Evolutionary conservation across 1,284 basidiomycete genomes (phyloP), one percentile per base, ranked within the genome.

Genomic region (Sporisorium exsertum): DNA sequence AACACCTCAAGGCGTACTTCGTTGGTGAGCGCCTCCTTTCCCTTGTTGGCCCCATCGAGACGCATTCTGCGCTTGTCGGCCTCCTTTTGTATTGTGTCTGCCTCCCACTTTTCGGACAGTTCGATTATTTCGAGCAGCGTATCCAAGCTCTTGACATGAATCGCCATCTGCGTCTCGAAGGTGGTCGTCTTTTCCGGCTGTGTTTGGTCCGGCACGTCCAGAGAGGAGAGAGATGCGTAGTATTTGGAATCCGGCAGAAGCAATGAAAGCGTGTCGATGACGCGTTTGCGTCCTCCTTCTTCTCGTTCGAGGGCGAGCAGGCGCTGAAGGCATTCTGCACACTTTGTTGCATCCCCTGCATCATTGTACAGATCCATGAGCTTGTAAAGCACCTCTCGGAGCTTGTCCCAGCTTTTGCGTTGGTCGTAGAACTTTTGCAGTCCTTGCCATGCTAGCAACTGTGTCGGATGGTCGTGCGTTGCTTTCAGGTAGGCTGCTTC

Each of bases 301-400:
- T 89, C 87, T 18, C 90, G 88, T 27, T 90, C 89, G 2, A 91
- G 81, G 2, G 90, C 88, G n/a, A 97, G 86, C 42, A 93, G 87
- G 75, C 91, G 92, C 82, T 95, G 92, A 46, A 96, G 84, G 0
- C 88, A 87, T 80, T 94, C 92, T 0, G 92, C 93, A 75, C 91
- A 93, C 86, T 93, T 95, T 9, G 88, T 87, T 0, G 89, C 89
- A 83, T 98, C 94, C 12, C 45, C 79, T 74, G 69, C 68, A 51
- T 80, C 73, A n/a, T 68, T 57, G 45, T 78, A 78, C 3, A 84
- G 54, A 58, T 86, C 77, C 55, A 86, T 75, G 24, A 86, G 64
- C 42, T 81, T 81, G 5, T 72, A 56, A 5, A 86, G 65, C 9
- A 84, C 78, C 20, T 75, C 64, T 5, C 77, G 75, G 22, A 82